phyloP scores from a whole-genome alignment of 192 early-diverging fungal genomes.

The Backusella luteola region DNA sequence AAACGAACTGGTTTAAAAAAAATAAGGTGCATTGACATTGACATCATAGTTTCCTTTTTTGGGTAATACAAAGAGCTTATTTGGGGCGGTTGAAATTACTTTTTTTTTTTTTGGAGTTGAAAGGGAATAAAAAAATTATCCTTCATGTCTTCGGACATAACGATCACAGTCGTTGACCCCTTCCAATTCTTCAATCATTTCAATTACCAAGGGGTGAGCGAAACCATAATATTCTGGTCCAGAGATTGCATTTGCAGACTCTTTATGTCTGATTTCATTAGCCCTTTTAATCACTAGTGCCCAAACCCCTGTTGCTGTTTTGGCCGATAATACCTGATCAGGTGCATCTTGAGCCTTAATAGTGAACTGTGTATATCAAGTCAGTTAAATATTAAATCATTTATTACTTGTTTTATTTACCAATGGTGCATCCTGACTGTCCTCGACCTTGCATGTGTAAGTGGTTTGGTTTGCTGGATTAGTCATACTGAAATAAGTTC shows the following conservation, averaged over 20 bases:
- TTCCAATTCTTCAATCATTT: constrained; percentile 78
- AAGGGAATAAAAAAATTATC: background rate
- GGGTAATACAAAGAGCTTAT: background rate
- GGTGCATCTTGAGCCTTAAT: constrained; percentile 68
- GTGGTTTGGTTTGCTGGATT: constrained; percentile 52
- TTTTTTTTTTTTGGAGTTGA: background rate
- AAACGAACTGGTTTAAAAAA: background rate
- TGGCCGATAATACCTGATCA: constrained; percentile 50
- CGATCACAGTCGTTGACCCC: constrained; percentile 58
- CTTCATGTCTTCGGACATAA: constrained; percentile 38
- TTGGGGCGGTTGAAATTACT: background rate
- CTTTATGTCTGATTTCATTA: constrained; percentile 65
- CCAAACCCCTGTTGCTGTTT: constrained; percentile 78
- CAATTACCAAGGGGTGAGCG: constrained; percentile 70
- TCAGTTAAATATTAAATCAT: background rate
- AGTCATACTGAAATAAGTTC: constrained; percentile 65
- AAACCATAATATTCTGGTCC: constrained; percentile 88
- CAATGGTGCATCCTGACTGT: constrained; percentile 64
- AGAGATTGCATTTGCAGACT: constrained; percentile 66
- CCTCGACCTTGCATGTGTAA: constrained; percentile 68
- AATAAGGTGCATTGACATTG: constrained; percentile 13
- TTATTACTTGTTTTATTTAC: constrained; percentile 1
- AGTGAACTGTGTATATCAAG: constrained; percentile 48
- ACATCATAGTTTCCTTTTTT: constrained; percentile 8
- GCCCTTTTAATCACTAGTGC: constrained; percentile 63